phyloP scores from a whole-genome alignment of 441 rosid species.

The Erodium moschatum region DNA sequence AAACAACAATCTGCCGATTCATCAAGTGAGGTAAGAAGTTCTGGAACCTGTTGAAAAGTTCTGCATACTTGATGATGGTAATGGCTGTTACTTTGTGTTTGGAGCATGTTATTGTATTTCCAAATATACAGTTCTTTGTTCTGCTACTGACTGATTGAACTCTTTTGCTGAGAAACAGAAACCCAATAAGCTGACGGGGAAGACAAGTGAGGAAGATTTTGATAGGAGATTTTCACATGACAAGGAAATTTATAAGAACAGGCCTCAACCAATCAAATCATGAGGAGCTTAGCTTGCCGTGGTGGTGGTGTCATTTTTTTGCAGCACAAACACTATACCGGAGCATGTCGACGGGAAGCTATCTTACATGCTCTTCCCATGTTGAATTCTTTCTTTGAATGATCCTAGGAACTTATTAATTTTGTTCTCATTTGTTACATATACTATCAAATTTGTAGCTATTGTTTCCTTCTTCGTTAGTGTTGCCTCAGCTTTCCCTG shows the following conservation, averaged over 20 bases:
- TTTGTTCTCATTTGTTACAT: not conserved
- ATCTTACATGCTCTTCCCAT: not conserved
- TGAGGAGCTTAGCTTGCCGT: not conserved
- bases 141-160: too few species aligned
- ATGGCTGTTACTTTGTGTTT: not conserved
- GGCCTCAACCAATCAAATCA: constrained; percentile 1
- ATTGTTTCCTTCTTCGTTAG: not conserved
- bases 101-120: not conserved
- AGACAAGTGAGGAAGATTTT: not conserved
- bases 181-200: not conserved
- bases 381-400: not conserved
- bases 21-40: not conserved
- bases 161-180: not conserved
- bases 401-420: not conserved
- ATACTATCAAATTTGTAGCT: not conserved
- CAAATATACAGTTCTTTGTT: not conserved
- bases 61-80: not conserved
- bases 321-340: not conserved
- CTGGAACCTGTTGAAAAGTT: not conserved
- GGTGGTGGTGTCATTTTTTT: constrained; percentile 4
- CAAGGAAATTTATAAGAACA: not conserved
- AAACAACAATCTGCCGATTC: not conserved
- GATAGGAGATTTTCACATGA: not conserved
- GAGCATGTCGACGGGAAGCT: not conserved
- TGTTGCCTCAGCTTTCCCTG: too few species aligned